These are phyloP conservation scores for Populus simonii DNA, from an alignment of 345 rosid species.

Conservation along the genomic window DNA sequence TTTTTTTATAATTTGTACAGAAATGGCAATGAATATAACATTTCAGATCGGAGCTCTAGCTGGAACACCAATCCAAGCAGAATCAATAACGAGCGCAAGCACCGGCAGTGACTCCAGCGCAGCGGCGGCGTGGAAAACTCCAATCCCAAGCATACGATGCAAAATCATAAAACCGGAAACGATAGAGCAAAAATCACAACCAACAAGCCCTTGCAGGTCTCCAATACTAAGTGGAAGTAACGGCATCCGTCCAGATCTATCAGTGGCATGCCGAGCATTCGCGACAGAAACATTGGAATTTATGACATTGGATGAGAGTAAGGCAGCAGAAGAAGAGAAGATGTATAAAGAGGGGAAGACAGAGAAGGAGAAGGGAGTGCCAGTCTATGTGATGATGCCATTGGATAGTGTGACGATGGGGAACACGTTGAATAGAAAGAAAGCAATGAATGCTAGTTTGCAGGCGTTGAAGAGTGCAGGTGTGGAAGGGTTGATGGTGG, in stretches of 20 bases:
- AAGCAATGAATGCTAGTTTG: constrained; percentile 93
- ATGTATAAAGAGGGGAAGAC: constrained; percentile 30
- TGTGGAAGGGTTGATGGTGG: constrained; percentile 93
- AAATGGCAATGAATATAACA: constrained; percentile 68
- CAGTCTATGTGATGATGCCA: constrained; percentile 99
- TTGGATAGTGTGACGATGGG: constrained; percentile 83
- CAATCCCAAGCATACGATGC: constrained; percentile 32
- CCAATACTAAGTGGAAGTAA: constrained; percentile 28
- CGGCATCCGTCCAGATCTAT: constrained; percentile 54
- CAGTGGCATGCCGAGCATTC: constrained; percentile 63
- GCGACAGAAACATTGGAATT: constrained; percentile 30
- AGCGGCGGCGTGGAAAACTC: constrained; percentile 40
- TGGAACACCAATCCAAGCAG: constrained; percentile 45
- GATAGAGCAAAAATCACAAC: constrained; percentile 41
- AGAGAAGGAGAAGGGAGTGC: constrained; percentile 52
- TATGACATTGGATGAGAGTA: constrained; percentile 12
- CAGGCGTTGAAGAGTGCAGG: constrained; percentile 96
- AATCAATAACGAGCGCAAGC: constrained; percentile 13
- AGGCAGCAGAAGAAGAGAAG: constrained; percentile 19
- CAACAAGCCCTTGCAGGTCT: constrained; percentile 67
- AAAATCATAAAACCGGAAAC: constrained; percentile 28
- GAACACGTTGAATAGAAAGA: constrained; percentile 72
- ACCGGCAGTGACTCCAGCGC: constrained; percentile 8
- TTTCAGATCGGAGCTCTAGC: constrained; percentile 70
- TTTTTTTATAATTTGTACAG: neutral